Evolutionary conservation across 108 stramenopile species (phyloP).

Genomic region (Poteriospumella lacustris): DNA sequence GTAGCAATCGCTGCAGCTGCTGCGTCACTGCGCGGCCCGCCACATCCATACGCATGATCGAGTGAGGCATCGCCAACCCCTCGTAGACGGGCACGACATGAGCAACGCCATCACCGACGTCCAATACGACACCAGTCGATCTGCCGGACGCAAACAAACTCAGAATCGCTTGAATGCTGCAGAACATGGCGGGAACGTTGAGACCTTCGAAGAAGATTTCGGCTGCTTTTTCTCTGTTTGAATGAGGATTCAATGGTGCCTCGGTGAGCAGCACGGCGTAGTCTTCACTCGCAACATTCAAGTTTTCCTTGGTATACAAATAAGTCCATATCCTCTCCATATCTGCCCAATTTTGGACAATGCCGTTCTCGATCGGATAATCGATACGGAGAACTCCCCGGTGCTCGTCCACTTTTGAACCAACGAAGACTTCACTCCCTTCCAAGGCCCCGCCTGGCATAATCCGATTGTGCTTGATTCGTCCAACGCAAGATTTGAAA

Average conservation of each 20-base stretch:
- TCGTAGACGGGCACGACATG: conserved; percentile 96
- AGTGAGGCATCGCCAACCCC: conserved; percentile 89
- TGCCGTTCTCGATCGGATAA: conserved; percentile 85
- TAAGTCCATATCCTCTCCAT: conserved; percentile 87
- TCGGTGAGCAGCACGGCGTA: conserved; percentile 94
- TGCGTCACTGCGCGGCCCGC: conserved; percentile 89
- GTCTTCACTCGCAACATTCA: conserved; percentile 76
- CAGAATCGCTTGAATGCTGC: conserved; percentile 78
- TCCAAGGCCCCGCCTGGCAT: conserved; percentile 93
- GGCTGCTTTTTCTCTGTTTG: conserved; percentile 76
- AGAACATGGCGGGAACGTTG: conserved; percentile 77
- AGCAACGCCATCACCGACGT: conserved; percentile 91
- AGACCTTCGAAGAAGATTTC: conserved; percentile 93
- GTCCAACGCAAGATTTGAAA: conserved; percentile 68
- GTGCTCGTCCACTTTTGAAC: conserved; percentile 82
- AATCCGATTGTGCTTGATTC: conserved; percentile 82
- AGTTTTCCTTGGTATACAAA: conserved; percentile 64
- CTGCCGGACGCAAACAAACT: conserved; percentile 89
- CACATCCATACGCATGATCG: conserved; percentile 79
- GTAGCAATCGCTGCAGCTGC: conserved; percentile 76
- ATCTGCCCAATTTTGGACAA: conserved; percentile 79
- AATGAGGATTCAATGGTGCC: conserved; percentile 80
- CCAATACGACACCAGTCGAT: conserved; percentile 92
- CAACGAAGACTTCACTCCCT: conserved; percentile 72
- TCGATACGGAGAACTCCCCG: conserved; percentile 78